These are phyloP conservation scores for Fusarium concolor DNA, from an alignment of 2,329 filamentous ascomycete genomes.

Conservation along the genomic window DNA sequence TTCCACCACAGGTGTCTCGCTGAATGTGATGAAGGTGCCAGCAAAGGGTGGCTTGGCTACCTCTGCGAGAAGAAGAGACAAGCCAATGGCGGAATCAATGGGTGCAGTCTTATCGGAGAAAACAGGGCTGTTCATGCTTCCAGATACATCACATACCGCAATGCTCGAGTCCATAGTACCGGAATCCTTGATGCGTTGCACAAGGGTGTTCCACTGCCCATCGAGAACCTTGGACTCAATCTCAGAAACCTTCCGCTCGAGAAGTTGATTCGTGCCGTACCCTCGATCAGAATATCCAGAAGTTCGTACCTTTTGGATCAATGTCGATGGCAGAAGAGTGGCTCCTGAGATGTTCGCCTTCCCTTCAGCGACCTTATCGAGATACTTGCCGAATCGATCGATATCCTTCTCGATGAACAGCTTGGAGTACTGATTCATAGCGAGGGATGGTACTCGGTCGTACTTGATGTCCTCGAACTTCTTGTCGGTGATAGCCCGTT, in stretches of 20 bases:
- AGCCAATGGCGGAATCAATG: slow-evolving; percentile 65
- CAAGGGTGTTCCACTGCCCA: slow-evolving; percentile 67
- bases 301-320: slow-evolving; percentile 51
- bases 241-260: slow-evolving; percentile 47
- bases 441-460: slow-evolving; percentile 65
- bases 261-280: slow-evolving; percentile 15
- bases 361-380: slow-evolving; percentile 61
- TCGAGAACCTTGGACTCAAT: slow-evolving; percentile 56
- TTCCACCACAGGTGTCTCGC: slow-evolving; percentile 54
- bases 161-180: slow-evolving; percentile 65
- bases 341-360: slow-evolving; percentile 66
- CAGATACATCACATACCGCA: slow-evolving; percentile 68
- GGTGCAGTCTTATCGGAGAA: slow-evolving; percentile 61
- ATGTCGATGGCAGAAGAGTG: slow-evolving; percentile 62
- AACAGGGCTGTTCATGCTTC: slow-evolving; percentile 58
- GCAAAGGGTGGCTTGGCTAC: slow-evolving; percentile 64
- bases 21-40: slow-evolving; percentile 68
- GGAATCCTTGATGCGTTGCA: slow-evolving; percentile 67
- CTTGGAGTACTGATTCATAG: slow-evolving; percentile 64
- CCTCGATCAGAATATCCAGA: not conserved
- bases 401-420: slow-evolving; percentile 64
- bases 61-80: slow-evolving; percentile 67
- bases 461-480: slow-evolving; percentile 65
- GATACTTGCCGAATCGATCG: slow-evolving; percentile 62
- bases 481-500: slow-evolving; percentile 61